Evolutionary conservation across 176 grass and related monocot species (phyloP), one percentile per base, ranked within the genome.

Genomic region (Triticum urartu): DNA sequence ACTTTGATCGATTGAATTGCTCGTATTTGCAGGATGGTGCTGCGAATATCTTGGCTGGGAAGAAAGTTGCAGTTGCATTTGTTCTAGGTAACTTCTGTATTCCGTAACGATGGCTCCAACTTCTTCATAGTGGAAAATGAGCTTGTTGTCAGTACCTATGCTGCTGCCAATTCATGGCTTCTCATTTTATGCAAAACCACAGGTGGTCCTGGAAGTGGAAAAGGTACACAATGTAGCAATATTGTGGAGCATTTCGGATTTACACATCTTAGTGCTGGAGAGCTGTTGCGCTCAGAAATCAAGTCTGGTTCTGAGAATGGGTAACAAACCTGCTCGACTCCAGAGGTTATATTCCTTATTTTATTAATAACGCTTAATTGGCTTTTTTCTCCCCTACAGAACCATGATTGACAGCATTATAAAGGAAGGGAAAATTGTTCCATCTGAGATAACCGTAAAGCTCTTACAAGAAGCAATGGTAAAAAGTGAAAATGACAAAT

Each of bases 381-480:
- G 24, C 54, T 43, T 21, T 34, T 78, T 66, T 15, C 84, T 15
- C 84, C 7, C 73, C 63, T 62, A 68, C 85, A 93, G 91, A 35
- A 88, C 85, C 72, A 93, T 93, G 91, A 93, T 93, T 77, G 77
- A 93, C 62, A 90, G 68, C 64, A 88, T 93, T 81, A 93, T 91
- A 83, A 91, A 87, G 43, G 92, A 94, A 64, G 92, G 92, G 64
- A 94, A 89, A 59, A 91, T 94, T 79, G 92, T 94, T 69, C 89
- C 92, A 32, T 91, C 92, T 47, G 86, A 94, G 85, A 70, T 94
- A 32, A 94, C 92, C 47, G 65, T 89, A 84, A 89, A 89, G 63
- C 89, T 94, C 28, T 75, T 94, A 75, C 68, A 91, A 78, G 80
- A 76, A 82, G 89, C 92, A 20, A 94, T 94, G 80, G 21, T 87